These are phyloP conservation scores for Medicago ruthenica DNA, from an alignment of 306 rosid species.

Conservation along the genomic window DNA sequence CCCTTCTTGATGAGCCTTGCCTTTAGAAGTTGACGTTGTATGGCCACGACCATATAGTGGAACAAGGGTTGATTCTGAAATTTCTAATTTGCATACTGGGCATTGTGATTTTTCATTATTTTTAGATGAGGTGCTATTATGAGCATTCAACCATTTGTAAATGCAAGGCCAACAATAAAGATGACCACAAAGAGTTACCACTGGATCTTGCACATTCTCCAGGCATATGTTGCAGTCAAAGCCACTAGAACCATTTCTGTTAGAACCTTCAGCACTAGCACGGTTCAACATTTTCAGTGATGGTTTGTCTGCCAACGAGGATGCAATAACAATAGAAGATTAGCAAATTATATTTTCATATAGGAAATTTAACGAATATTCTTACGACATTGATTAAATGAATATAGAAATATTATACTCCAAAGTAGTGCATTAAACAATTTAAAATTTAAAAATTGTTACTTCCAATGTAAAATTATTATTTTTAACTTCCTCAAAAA, in stretches of 20 bases:
- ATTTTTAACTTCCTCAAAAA: too few relatives aligned
- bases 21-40: slow-evolving; percentile 48
- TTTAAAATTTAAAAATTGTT: too few relatives aligned
- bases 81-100: slow-evolving; percentile 87
- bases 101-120: slow-evolving; percentile 47
- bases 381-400: too few relatives aligned
- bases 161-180: slow-evolving; percentile 97
- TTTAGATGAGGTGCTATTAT: slow-evolving; percentile 31
- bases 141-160: slow-evolving; percentile 74
- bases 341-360: too few relatives aligned
- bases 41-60: slow-evolving; percentile 74
- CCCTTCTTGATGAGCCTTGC: slow-evolving; percentile 47
- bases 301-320: slow-evolving; percentile 47
- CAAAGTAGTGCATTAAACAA: too few relatives aligned
- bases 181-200: slow-evolving; percentile 93
- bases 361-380: too few relatives aligned
- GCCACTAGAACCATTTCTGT: slow-evolving; percentile 43
- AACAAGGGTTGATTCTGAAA: slow-evolving; percentile 64
- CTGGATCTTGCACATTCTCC: slow-evolving; percentile 80
- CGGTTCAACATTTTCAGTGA: slow-evolving; percentile 48
- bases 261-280: slow-evolving; percentile 31
- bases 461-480: too few relatives aligned
- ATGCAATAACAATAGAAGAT: too few relatives aligned
- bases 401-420: too few relatives aligned
- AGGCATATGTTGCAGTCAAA: slow-evolving; percentile 95